Conservation (phyloP, 2,329 filamentous ascomycete species). For the Pezicula radicicola region DNA sequence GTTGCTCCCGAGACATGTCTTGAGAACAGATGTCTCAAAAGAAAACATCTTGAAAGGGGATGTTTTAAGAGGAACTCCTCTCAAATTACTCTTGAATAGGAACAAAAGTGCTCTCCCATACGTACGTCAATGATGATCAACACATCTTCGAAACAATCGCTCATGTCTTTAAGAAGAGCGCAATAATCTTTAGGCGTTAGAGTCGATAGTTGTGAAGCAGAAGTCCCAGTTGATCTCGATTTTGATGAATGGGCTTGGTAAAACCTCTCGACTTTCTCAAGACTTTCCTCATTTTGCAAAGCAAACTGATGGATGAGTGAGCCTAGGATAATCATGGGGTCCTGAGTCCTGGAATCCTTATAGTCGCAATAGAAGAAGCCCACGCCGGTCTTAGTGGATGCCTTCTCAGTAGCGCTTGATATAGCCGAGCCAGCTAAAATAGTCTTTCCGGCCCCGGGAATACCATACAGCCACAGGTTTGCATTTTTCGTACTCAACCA, state of each 20-base stretch:
- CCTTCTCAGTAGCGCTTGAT: background rate
- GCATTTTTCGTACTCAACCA: constrained; percentile 8
- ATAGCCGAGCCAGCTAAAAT: background rate
- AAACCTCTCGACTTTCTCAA: background rate
- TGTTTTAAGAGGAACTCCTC: no score
- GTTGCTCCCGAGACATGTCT: no score
- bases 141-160: background rate
- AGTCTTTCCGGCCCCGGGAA: constrained; percentile 3
- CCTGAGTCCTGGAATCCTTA: constrained; percentile 17
- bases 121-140: constrained; percentile 5
- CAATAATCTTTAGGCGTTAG: no score
- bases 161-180: no score
- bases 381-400: background rate
- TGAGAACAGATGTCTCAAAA: no score
- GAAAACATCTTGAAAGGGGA: no score
- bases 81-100: no score
- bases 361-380: constrained; percentile 32
- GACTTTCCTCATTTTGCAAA: constrained; percentile 17
- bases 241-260: background rate
- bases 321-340: constrained; percentile 20
- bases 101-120: no score
- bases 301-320: constrained; percentile 27
- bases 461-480: constrained; percentile 12
- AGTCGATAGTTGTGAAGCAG: no score
- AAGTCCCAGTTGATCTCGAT: no score